Base-by-base conservation (phyloP, 495 filamentous ascomycete genomes). In the Penicillium verhagenii region DNA sequence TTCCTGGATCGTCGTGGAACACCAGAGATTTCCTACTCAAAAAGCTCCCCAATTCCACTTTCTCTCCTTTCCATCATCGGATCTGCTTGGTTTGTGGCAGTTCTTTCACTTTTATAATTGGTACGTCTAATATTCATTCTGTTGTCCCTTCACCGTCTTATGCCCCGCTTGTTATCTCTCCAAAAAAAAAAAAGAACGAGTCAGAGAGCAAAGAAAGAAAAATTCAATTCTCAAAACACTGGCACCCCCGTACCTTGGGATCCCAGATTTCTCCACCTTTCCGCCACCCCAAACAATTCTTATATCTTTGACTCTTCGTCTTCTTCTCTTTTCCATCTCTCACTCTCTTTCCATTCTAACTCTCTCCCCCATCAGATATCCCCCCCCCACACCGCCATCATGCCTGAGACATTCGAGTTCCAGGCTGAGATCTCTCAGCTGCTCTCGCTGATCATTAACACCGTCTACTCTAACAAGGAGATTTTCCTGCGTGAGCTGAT, bases 341-440 rank as follows among this genome's bases (percentile, higher is more conserved):
- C 29, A 9, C 4, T 19, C 7, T 26, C 26, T 25, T n/a, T 25
- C 42, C 23, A 38, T 11, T 46, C n/a, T 19, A 35, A 29, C 52
- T 25, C 18, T 52, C 25, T 13, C 42, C 20, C 31, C 23, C 20
- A 46, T 46, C 26, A 45, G 42, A 48, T 28, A 38, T 47, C 52
- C 26, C 43, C 28, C 28, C 21, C 31, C 20, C 35, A 42, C 45
- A 67, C 69, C 71, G 63, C 74, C 79, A 90, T 72, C 71, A 94
- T 95, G 91, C 75, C 92, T 58, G 89, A 96, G 81, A 95, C 90
- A 55, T 97, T 97, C 81, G 92, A 97, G 86, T 98, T 98, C 82
- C 94, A 98, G 86, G 93, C 92, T 88, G 93, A 97, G 88, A 97
- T 97, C 76, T 96, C 91, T 86, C 94, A 98, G 91, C 90, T 98